Percentiles rank a stretch among this genome's conserved stretches.
Evolutionary conservation across 108 stramenopile species (phyloP).

Genomic region (Cyclostephanos invisitatus): DNA sequence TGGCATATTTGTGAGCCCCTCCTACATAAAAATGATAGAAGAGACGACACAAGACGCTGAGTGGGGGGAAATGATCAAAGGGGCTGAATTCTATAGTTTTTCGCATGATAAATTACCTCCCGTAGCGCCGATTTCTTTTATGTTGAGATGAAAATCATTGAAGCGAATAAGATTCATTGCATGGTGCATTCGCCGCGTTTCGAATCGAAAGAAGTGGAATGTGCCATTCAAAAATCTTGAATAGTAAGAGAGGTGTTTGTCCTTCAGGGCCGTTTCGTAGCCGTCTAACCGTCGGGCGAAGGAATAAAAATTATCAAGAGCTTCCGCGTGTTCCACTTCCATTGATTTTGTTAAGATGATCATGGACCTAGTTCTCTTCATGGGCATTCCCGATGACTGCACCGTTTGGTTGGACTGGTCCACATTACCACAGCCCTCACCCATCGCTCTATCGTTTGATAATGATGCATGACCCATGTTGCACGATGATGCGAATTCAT

Average conservation of each 20-base stretch:
- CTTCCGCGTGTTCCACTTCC: slow-evolving; percentile 68
- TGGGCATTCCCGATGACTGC: slow-evolving; percentile 25
- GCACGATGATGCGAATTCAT: slow-evolving; percentile 52
- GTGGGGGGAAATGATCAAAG: slow-evolving; percentile 1
- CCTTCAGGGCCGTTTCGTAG: slow-evolving; percentile 80
- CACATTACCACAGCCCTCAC: neutral
- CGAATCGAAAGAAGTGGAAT: slow-evolving; percentile 97
- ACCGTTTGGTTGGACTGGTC: neutral
- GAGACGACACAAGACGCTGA: slow-evolving; percentile 10
- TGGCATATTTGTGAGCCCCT: slow-evolving; percentile 97
- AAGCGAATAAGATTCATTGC: slow-evolving; percentile 90
- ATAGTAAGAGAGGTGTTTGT: slow-evolving; percentile 87
- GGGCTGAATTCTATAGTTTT: slow-evolving; percentile 3
- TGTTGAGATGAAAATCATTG: slow-evolving; percentile 80
- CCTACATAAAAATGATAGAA: slow-evolving; percentile 85
- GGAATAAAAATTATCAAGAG: slow-evolving; percentile 80
- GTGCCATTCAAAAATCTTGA: slow-evolving; percentile 87
- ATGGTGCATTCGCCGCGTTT: slow-evolving; percentile 89
- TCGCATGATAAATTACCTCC: slow-evolving; percentile 2
- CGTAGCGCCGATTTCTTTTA: slow-evolving; percentile 69
- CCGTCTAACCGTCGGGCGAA: slow-evolving; percentile 76
- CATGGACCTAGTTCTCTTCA: slow-evolving; percentile 68
- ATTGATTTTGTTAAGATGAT: slow-evolving; percentile 57
- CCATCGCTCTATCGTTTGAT: neutral
- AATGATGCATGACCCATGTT: slow-evolving; percentile 30